These are phyloP conservation scores for Gossypium ekmanianum DNA, from an alignment of 345 rosid genomes.

Conservation along the genomic window DNA sequence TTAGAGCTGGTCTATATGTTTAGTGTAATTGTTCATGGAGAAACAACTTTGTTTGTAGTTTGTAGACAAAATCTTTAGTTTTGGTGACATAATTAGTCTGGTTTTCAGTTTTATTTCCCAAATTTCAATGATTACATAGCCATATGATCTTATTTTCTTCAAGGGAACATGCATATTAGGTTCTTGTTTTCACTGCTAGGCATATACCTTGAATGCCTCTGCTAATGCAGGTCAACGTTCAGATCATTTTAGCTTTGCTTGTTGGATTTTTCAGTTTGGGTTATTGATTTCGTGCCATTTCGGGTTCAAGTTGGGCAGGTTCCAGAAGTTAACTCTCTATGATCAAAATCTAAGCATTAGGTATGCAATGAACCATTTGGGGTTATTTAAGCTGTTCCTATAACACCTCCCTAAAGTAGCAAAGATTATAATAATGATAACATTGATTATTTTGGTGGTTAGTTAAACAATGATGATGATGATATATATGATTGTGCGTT, in stretches of 20 bases:
- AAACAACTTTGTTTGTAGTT: neutral
- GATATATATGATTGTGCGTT: neutral
- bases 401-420: neutral
- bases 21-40: constrained; percentile 21
- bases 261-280: neutral
- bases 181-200: constrained; percentile 1
- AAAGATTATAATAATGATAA: neutral
- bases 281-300: neutral
- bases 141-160: neutral
- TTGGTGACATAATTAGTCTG: constrained; percentile 31
- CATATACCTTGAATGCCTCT: neutral
- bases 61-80: constrained; percentile 32
- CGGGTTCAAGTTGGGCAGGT: too few species aligned
- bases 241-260: neutral
- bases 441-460: constrained; percentile 1
- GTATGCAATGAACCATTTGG: neutral
- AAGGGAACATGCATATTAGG: neutral
- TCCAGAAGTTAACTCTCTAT: neutral
- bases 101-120: constrained; percentile 16
- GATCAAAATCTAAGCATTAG: neutral
- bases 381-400: neutral
- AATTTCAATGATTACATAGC: constrained; percentile 21
- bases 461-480: neutral
- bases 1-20: constrained; percentile 21
- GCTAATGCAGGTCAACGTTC: neutral